phyloP scores from a whole-genome alignment of 257 asterid genomes.

The Solanum peruvianum region DNA sequence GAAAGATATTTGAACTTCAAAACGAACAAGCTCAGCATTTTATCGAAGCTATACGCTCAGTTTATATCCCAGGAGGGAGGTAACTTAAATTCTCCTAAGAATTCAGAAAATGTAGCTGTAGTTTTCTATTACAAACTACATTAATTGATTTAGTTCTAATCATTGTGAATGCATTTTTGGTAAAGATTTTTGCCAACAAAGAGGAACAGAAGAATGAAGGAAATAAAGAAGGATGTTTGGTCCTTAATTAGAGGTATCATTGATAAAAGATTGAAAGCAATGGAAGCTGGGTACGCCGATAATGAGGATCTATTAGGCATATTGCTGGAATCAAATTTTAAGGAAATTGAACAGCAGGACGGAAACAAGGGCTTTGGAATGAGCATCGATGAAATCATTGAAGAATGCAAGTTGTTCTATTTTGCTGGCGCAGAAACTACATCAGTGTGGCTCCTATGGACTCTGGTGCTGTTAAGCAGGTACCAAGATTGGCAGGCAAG shows the following conservation, averaged over 20 bases:
- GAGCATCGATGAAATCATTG: constrained; percentile 16
- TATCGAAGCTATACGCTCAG: not conserved
- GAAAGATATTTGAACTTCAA: constrained; percentile 31
- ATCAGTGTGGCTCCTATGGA: constrained; percentile 39
- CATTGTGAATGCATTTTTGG: not conserved
- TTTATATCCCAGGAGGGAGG: constrained; percentile 8
- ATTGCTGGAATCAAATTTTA: constrained; percentile 2
- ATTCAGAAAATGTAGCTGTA: not conserved
- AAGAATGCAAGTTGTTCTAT: constrained; percentile 45
- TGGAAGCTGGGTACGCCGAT: not conserved
- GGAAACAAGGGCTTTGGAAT: constrained; percentile 3
- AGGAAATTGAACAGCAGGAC: not conserved
- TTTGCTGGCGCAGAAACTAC: constrained; percentile 53
- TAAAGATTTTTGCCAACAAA: constrained; percentile 30
- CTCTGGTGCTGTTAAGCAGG: constrained; percentile 24
- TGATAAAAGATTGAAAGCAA: constrained; percentile 17
- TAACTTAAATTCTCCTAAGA: not conserved
- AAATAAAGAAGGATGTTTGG: not conserved
- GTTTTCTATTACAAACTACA: too few species aligned
- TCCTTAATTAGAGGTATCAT: constrained; percentile 12
- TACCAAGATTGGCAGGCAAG: constrained; percentile 20
- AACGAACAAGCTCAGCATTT: not conserved
- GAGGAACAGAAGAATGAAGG: constrained; percentile 14
- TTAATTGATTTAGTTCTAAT: not conserved
- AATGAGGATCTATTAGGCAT: constrained; percentile 6